Evolutionary conservation across 2,329 filamentous ascomycete genomes (phyloP), one percentile per base, ranked within the genome.

Genomic region (Xylariaceae sp.): DNA sequence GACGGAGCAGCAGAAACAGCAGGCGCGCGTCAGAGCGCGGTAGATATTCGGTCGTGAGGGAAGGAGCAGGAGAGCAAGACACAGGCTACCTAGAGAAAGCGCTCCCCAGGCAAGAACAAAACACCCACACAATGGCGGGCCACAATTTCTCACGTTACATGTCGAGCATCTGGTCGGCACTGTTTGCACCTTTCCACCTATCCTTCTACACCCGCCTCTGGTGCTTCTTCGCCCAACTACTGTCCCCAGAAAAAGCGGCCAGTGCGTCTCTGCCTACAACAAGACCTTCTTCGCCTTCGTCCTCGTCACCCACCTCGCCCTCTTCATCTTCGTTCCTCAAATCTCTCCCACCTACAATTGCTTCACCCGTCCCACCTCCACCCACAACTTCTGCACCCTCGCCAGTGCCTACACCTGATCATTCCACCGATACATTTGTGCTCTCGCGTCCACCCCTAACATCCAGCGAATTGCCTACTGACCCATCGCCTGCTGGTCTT

Each of bases 111-210:
- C 61, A 60, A 55, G 56, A 58, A 56, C 58, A 61, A 67, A 66
- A 65, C 61, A 30, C 23, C 23, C 23, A 30, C 23, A 65, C 58
- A 67, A 72, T 72, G 70, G 69, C 68, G 69, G 68, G 65, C 67
- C 69, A 69, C 69, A 68, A 71, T 66, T 64, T 67, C 59, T 71
- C 68, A 66, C 67, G 70, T 71, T 71, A 72, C 69, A 67, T 70
- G 56, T 65, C 64, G 64, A 69, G 58, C 63, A 56, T 73, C 60
- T 72, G 70, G 71, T 66, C 71, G 64, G 69, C 61, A 51, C 65
- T 72, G 70, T 71, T 73, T 72, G 70, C 69, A 64, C 65, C 69
- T 58, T 70, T 72, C 60, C 65, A 67, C 61, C 66, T 70, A 45
- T n/a, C 41, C 60, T 61, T 72, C 59, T 68, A 68, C 61, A 61